Base-by-base conservation (phyloP, 768 basidiomycete genomes). In the Leccinum sublutescens region DNA sequence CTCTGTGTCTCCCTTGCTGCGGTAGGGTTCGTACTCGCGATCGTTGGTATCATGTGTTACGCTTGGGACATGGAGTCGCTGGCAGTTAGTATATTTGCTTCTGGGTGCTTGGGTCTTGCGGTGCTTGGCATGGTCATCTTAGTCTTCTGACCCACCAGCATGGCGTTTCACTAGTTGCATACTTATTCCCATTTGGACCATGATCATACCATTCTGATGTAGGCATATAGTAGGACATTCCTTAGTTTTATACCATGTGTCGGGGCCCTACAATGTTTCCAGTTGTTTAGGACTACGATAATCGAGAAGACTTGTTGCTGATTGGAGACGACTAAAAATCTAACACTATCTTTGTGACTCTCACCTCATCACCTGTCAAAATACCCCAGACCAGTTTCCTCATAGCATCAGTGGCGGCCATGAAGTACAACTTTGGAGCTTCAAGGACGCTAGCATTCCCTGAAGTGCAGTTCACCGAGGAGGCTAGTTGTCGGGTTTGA, bases 41-140 rank as follows among this genome's bases (percentile, higher is more conserved):
- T 85, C 25, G 63, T 73, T 10, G 85, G 85, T 0, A 78, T 84
- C 52, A 5, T 83, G 5, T 78, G 78, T 62, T 83, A 79, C 59
- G 74, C 80, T 2, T 86, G 84, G 84, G 76, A 78, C 11, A 64
- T 68, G 23, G 77, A 84, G 56, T 75, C 83, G 1, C 59, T 33
- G 4, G 78, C 76, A 53, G 82, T 81, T 7, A 75, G 80, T 52
- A 66, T 82, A 45, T 79, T 81, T 48, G 73, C 78, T 17, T 77
- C 74, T 19, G 55, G 59, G 6, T 79, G 76, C 59, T 70, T 83
- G 61, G 78, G 63, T 1, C 54, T 72, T 36, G 79, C 76, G 34
- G 19, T 77, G 25, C 40, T 76, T 10, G 55, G 58, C 7, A 61
- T 70, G 62, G 34, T 25, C 50, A 9, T 55, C 48, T 52, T 71